These are phyloP conservation scores for Immersiella caudata DNA, from an alignment of 495 filamentous ascomycete species.

Conservation along the genomic window DNA sequence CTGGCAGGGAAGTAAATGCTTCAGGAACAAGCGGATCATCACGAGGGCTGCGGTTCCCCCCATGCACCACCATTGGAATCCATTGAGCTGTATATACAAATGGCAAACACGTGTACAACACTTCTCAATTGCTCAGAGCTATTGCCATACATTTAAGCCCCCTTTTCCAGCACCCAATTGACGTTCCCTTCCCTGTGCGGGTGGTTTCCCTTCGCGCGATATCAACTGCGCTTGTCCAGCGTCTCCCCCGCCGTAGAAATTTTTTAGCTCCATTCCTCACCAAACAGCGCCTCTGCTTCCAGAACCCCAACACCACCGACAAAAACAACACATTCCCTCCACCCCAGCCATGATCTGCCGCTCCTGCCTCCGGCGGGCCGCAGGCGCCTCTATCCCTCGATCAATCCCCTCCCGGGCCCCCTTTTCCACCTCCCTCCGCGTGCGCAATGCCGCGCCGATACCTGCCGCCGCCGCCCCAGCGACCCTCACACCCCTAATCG, in stretches of 20 bases:
- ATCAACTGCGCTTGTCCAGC: slow-evolving; percentile 31
- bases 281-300: not conserved
- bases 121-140: not conserved
- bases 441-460: slow-evolving; percentile 35
- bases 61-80: not conserved
- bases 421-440: slow-evolving; percentile 38
- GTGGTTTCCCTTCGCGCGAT: slow-evolving; percentile 1
- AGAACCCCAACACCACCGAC: not conserved
- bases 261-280: slow-evolving; percentile 37
- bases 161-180: not conserved
- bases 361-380: slow-evolving; percentile 46
- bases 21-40: not conserved
- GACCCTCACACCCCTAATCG: slow-evolving; percentile 17
- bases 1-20: not conserved
- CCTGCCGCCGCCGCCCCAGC: slow-evolving; percentile 27
- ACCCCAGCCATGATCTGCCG: slow-evolving; percentile 49
- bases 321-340: slow-evolving; percentile 5
- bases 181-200: not conserved
- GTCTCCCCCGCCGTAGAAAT: slow-evolving; percentile 44
- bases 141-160: not conserved
- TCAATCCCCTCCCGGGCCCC: slow-evolving; percentile 20
- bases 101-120: not conserved
- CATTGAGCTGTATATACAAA: slow-evolving; percentile 1
- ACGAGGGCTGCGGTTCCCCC: not conserved
- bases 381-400: slow-evolving; percentile 27